These are phyloP conservation scores for Lipomyces lipofer DNA, from an alignment of 805 yeast species.

Conservation along the genomic window DNA sequence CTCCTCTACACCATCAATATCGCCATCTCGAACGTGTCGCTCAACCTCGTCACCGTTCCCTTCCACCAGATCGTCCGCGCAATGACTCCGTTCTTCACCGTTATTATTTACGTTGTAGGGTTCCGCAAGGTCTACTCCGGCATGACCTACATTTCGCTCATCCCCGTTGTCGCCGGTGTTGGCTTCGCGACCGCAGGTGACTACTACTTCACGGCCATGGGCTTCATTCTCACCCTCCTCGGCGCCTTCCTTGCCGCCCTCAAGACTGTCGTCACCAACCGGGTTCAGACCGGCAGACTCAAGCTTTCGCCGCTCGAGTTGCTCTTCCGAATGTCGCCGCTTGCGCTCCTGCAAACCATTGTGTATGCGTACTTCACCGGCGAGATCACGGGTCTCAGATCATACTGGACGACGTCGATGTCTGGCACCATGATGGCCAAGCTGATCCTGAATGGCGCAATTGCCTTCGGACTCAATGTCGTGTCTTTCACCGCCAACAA, in stretches of 20 bases:
- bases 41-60: constrained; percentile 37
- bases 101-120: constrained; percentile 33
- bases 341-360: constrained; percentile 34
- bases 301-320: constrained; percentile 34
- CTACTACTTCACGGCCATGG: constrained; percentile 36
- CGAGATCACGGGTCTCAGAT: constrained; percentile 27
- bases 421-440: constrained; percentile 30
- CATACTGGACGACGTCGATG: constrained; percentile 28
- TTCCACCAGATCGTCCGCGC: constrained; percentile 38
- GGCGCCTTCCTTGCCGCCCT: constrained; percentile 36
- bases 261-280: constrained; percentile 37
- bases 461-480: constrained; percentile 36
- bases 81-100: constrained; percentile 37
- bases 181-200: constrained; percentile 37
- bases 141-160: constrained; percentile 35
- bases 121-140: constrained; percentile 34
- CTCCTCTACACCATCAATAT: constrained; percentile 37
- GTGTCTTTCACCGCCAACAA: constrained; percentile 38
- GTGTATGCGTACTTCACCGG: constrained; percentile 36
- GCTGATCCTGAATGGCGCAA: constrained; percentile 33
- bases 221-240: constrained; percentile 34
- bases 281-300: constrained; percentile 36
- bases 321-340: constrained; percentile 36
- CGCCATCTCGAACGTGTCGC: constrained; percentile 37
- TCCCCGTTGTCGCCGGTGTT: constrained; percentile 37